Conservation (phyloP, 352 stramenopile species). For the Phytophthora pistaciae region DNA sequence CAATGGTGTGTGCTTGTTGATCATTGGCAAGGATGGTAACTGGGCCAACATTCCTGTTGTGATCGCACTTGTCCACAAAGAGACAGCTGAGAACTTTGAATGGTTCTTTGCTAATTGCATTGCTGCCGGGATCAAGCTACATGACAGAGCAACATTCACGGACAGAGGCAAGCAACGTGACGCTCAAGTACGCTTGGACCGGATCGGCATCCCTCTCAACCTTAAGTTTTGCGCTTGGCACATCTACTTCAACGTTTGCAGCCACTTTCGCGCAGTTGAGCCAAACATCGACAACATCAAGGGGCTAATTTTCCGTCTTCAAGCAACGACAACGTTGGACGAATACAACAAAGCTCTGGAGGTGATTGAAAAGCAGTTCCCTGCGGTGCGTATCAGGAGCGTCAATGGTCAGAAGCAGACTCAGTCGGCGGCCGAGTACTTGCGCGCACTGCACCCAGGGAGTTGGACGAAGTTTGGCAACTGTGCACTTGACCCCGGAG, state of each 20-base stretch:
- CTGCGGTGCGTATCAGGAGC: background rate
- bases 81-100: constrained; percentile 20
- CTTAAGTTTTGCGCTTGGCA: constrained; percentile 14
- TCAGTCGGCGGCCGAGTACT: background rate
- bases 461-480: background rate
- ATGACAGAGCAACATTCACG: background rate
- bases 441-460: background rate
- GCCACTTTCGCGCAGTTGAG: constrained; percentile 8
- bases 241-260: constrained; percentile 24
- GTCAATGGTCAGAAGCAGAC: background rate
- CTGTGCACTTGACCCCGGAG: background rate
- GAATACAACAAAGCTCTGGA: constrained; percentile 2
- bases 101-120: constrained; percentile 20
- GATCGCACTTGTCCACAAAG: constrained; percentile 5
- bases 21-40: constrained; percentile 7
- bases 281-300: constrained; percentile 7
- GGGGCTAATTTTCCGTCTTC: constrained; percentile 2
- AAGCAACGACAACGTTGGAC: constrained; percentile 4
- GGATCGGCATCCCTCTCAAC: background rate
- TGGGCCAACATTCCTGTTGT: constrained; percentile 10
- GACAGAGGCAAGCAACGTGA: constrained; percentile 20
- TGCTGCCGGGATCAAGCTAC: constrained; percentile 6
- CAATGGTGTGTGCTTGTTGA: constrained; percentile 9
- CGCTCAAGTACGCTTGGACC: constrained; percentile 3
- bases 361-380: background rate